These are phyloP conservation scores for Xerocomus brunneocitrinus DNA, from an alignment of 768 basidiomycete species.

Conservation along the genomic window DNA sequence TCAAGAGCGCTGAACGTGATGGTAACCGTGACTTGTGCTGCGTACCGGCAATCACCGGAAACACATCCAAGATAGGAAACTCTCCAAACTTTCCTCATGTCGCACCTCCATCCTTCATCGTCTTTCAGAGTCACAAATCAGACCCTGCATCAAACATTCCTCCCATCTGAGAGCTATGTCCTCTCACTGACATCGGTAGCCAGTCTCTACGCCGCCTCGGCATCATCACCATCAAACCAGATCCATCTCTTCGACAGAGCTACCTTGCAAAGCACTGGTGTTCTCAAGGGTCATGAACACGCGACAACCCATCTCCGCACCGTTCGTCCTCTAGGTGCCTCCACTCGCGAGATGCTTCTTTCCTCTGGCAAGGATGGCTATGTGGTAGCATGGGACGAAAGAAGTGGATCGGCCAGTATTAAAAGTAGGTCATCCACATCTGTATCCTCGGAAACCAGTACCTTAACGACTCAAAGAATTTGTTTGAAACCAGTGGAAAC, in stretches of 20 bases:
- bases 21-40: constrained; percentile 3
- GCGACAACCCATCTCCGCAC: constrained; percentile 55
- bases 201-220: constrained; percentile 57
- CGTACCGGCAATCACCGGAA: constrained; percentile 14
- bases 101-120: constrained; percentile 18
- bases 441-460: neutral
- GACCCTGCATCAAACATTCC: constrained; percentile 29
- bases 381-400: constrained; percentile 73
- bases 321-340: constrained; percentile 38
- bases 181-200: constrained; percentile 49
- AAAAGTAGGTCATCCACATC: constrained; percentile 47
- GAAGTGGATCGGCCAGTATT: constrained; percentile 46
- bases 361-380: constrained; percentile 70
- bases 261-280: constrained; percentile 42
- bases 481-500: constrained; percentile 41
- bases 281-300: constrained; percentile 52
- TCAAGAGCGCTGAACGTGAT: constrained; percentile 1
- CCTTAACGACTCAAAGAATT: constrained; percentile 38
- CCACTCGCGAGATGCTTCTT: constrained; percentile 43
- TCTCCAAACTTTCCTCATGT: constrained; percentile 21
- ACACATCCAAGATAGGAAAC: constrained; percentile 26
- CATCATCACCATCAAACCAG: constrained; percentile 54
- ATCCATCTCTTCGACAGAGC: constrained; percentile 66
- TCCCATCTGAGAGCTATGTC: constrained; percentile 52
- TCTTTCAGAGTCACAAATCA: constrained; percentile 16